These are phyloP conservation scores for Diospyros kaki DNA, from an alignment of 148 eudicot genomes.

Conservation along the genomic window DNA sequence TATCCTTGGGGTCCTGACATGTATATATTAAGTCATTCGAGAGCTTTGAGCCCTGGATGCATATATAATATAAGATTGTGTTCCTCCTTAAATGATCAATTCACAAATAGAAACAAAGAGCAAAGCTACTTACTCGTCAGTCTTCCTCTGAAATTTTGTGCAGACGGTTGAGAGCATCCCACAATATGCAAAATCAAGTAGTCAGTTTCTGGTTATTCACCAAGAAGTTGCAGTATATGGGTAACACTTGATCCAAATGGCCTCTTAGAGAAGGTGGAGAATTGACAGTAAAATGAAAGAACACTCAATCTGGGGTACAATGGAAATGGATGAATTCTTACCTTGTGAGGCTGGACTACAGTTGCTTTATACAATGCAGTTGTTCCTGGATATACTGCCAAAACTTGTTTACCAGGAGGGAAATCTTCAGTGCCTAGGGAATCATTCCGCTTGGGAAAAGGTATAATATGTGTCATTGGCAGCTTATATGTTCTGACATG, in stretches of 20 bases:
- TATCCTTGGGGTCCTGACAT: too few relatives aligned
- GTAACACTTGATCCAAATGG: neutral
- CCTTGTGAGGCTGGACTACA: conserved; percentile 86
- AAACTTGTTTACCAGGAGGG: conserved; percentile 71
- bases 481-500: conserved; percentile 74
- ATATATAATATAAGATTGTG: neutral
- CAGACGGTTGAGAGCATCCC: conserved; percentile 11
- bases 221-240: neutral
- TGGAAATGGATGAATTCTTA: conserved; percentile 17
- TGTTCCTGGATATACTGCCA: conserved; percentile 95
- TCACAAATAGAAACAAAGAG: neutral
- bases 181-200: conserved; percentile 22
- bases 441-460: conserved; percentile 82
- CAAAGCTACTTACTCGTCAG: conserved; percentile 79
- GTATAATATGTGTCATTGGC: conserved; percentile 76
- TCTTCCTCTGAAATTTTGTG: conserved; percentile 63
- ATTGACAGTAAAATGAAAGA: neutral
- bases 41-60: neutral
- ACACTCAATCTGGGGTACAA: neutral
- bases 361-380: conserved; percentile 97
- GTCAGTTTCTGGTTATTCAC: conserved; percentile 16
- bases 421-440: conserved; percentile 66
- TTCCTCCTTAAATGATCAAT: neutral
- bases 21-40: too few relatives aligned
- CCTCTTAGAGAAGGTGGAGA: neutral